Percentiles rank a stretch among this genome's conserved stretches.
Conservation (phyloP, 2,329 filamentous ascomycete genomes). For the Cercospora sojina region DNA sequence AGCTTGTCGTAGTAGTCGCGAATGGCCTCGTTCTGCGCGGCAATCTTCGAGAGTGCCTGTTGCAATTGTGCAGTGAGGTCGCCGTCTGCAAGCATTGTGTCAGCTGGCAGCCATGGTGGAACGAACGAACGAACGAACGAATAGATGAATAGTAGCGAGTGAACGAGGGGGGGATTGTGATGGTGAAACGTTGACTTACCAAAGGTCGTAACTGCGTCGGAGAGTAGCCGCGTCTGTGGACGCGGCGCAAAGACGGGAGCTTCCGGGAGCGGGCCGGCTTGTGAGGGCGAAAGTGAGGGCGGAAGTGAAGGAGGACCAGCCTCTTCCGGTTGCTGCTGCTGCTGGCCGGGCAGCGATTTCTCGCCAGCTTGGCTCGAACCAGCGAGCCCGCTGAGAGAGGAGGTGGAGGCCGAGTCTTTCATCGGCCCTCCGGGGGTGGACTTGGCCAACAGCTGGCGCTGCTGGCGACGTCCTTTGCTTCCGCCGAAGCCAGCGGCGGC, state of each 20-base stretch:
- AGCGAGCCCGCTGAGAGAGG: neutral
- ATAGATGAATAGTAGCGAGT: neutral
- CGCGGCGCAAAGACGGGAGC: neutral
- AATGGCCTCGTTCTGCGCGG: conserved; percentile 4
- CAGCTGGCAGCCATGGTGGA: conserved; percentile 1
- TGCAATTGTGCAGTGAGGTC: neutral
- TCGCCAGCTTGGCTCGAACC: neutral
- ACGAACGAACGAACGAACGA: neutral
- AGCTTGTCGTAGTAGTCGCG: conserved; percentile 12
- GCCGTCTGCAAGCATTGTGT: conserved; percentile 3
- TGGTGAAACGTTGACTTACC: neutral
- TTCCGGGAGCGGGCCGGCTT: neutral
- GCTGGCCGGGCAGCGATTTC: neutral
- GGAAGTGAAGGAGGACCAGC: neutral
- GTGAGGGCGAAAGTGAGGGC: neutral
- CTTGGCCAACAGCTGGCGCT: neutral
- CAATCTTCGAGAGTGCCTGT: neutral
- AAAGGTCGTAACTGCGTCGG: neutral
- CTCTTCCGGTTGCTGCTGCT: neutral
- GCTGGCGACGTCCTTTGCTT: neutral
- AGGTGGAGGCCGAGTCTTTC: neutral
- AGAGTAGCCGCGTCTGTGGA: neutral
- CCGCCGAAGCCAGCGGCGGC: conserved; percentile 3
- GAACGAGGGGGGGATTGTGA: neutral
- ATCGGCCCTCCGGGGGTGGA: neutral